phyloP scores from a whole-genome alignment of 768 basidiomycete genomes.

The Leccinum incarnatum region DNA sequence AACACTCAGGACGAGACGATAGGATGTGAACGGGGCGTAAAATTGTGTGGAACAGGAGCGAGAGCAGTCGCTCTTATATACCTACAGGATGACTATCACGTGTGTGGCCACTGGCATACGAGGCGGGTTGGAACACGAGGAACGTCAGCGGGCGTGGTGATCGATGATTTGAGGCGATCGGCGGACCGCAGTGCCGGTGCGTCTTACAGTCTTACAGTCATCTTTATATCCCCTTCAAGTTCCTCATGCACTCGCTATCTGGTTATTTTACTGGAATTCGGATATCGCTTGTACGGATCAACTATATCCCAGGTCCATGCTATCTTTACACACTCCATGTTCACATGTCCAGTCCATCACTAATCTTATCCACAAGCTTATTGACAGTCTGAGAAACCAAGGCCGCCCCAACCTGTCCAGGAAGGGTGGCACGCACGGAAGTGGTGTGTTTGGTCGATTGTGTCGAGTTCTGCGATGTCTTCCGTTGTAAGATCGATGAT shows the following conservation, averaged over 20 bases:
- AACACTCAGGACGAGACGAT: no score
- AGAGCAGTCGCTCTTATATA: no score
- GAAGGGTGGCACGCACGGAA: conserved; percentile 64
- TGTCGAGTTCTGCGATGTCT: conserved; percentile 56
- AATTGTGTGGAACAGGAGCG: no score
- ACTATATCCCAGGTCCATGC: neutral
- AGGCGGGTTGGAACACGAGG: no score
- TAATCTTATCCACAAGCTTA: conserved; percentile 11
- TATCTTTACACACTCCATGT: conserved; percentile 2
- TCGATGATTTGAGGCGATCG: no score
- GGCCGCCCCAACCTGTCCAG: conserved; percentile 61
- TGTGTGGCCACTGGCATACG: no score
- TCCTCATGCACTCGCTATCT: neutral
- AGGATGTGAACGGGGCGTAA: no score
- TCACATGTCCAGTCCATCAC: conserved; percentile 2
- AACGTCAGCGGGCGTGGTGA: no score
- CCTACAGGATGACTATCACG: no score
- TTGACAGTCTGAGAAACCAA: conserved; percentile 60
- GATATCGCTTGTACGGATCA: neutral
- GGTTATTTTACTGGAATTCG: conserved; percentile 6
- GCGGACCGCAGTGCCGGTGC: no score
- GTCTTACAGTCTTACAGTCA: no score
- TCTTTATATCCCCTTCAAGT: conserved; percentile 3
- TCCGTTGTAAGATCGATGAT: conserved; percentile 60
- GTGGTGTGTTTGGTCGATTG: conserved; percentile 59